A percentile compares a stretch with the other conserved stretches of the same genome.
Conservation (phyloP, 345 rosid species). For the Syzygium grande region DNA sequence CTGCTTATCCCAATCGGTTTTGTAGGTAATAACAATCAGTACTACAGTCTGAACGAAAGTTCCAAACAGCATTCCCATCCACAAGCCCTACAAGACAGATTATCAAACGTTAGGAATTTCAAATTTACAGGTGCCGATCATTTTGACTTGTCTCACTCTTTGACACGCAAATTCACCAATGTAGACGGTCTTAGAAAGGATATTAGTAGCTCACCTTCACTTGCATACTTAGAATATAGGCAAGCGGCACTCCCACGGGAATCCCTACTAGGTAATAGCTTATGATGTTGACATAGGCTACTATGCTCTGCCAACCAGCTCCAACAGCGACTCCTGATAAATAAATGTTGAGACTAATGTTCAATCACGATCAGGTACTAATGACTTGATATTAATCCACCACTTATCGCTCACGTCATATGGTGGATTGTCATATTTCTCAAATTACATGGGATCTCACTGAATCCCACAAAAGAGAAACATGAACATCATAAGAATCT, state of each 20-base stretch:
- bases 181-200: not conserved
- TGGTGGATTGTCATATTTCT: not conserved
- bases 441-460: not conserved
- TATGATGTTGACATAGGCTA: constrained; percentile 59
- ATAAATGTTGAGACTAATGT: not conserved
- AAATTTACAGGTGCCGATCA: not conserved
- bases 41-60: constrained; percentile 52
- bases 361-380: not conserved
- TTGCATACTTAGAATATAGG: constrained; percentile 35
- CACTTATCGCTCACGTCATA: not conserved
- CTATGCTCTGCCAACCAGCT: constrained; percentile 76
- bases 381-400: not conserved
- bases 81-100: constrained; percentile 42
- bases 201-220: constrained; percentile 41
- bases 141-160: not conserved
- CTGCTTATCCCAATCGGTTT: constrained; percentile 80
- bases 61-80: constrained; percentile 78
- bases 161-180: not conserved
- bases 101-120: not conserved
- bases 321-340: constrained; percentile 63
- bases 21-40: constrained; percentile 38
- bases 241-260: constrained; percentile 55
- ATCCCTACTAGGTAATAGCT: constrained; percentile 71
- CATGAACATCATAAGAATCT: not conserved
- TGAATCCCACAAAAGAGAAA: not conserved